phyloP scores from a whole-genome alignment of 352 stramenopile genomes.

The Globisporangium heterothallicum region DNA sequence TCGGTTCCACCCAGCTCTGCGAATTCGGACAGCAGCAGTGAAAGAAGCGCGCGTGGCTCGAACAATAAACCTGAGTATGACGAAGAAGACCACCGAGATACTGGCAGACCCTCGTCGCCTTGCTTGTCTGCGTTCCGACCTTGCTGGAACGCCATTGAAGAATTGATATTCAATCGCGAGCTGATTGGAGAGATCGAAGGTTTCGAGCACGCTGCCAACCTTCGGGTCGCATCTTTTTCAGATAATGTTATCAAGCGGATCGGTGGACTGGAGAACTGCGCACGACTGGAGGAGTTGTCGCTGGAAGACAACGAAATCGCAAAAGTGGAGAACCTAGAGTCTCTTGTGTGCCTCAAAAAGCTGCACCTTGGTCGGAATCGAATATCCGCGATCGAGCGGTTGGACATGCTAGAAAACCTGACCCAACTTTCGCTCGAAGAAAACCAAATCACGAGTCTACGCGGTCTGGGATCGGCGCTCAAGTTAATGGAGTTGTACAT shows the following conservation, averaged over 20 bases:
- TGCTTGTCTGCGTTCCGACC: conserved; percentile 5
- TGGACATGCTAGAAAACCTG: conserved; percentile 58
- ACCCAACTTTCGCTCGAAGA: conserved; percentile 81
- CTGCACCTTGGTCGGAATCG: conserved; percentile 78
- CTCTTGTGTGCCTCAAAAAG: conserved; percentile 56
- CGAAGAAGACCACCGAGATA: conserved; percentile 9
- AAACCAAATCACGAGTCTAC: conserved; percentile 73
- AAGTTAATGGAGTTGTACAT: conserved; percentile 88
- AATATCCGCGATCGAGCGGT: conserved; percentile 51
- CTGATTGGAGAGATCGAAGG: conserved; percentile 52
- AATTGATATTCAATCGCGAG: conserved; percentile 57
- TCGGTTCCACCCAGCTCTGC: background rate
- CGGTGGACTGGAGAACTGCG: conserved; percentile 43
- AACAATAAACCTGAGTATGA: conserved; percentile 22
- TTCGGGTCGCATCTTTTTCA: conserved; percentile 54
- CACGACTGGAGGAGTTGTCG: conserved; percentile 64
- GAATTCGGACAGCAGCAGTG: background rate
- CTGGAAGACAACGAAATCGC: conserved; percentile 78
- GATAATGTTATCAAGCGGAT: conserved; percentile 72
- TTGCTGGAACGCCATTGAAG: conserved; percentile 54
- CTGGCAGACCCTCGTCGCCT: background rate
- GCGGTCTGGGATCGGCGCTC: conserved; percentile 43
- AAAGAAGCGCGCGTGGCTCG: background rate
- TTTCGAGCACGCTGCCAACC: conserved; percentile 42
- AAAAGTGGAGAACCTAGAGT: conserved; percentile 56